Evolutionary conservation across 345 rosid genomes (phyloP), one percentile per base, ranked within the genome.

Genomic region (Arabis alpina): DNA sequence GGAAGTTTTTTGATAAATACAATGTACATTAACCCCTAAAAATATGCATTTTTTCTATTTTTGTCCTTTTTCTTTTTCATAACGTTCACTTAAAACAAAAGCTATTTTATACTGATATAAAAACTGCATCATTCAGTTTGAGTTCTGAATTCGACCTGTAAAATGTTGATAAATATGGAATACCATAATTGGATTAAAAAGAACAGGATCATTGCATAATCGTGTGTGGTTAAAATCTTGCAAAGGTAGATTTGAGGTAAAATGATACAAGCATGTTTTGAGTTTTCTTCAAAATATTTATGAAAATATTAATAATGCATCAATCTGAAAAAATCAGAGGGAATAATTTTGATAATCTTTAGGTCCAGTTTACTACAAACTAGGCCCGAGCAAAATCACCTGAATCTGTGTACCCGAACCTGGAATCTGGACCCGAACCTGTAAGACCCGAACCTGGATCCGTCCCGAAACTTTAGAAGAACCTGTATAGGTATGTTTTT

Each of bases 261-360:
- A 47, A 27, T 11, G 14, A 45, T 32, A 5, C 15, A 6, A 32
- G 7, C 4, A 32, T 32, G 12, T 44, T 45, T 62, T 30, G 10
- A 24, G 34, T 12, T 37, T 23, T 58, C 14, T 48, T 16, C 8
- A 30, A 37, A 54, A 39, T 34, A 32, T 11, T 2, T 47, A 55
- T 16, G 27, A 6, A 47, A 40, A 32, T 56, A 30, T 57, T 28
- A 49, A 40, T 64, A 56, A 40, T 55, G 34, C 40, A 44, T 24
- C 63, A 71, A 37, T 63, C 32, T 28, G 24, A 52, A 71, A 19
- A 10, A 54, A 71, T 43, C 47, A 53, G 47, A 71, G 53, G 54
- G 42, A 53, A 53, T 30, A 51, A 16, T 37, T 15, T 56, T 58
- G 61, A 65, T 58, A 59, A 19, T 59, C 10, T 13, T 23, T 49